Evolutionary conservation across 1,139 yeast species (phyloP).

Genomic region (Blastobotrys capitulatus): DNA sequence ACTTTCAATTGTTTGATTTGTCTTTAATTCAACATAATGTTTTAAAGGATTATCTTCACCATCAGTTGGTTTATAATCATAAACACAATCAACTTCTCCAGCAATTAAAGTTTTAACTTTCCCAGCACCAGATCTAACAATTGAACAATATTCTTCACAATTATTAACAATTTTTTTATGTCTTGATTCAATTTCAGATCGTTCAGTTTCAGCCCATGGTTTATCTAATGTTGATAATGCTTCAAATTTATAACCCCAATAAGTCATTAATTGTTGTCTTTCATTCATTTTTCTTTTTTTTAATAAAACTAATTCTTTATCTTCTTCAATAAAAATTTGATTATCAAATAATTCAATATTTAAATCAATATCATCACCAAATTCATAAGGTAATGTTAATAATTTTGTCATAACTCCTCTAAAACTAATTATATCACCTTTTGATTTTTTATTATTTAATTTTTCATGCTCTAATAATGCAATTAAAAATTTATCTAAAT

Average conservation of each 20-base stretch:
- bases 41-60: slow-evolving; percentile 43
- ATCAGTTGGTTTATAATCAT: slow-evolving; percentile 65
- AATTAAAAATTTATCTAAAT: slow-evolving; percentile 49
- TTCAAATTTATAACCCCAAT: slow-evolving; percentile 72
- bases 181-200: slow-evolving; percentile 64
- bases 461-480: slow-evolving; percentile 56
- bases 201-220: slow-evolving; percentile 67
- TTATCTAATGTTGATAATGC: slow-evolving; percentile 64
- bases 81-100: slow-evolving; percentile 88
- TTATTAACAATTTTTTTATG: slow-evolving; percentile 52
- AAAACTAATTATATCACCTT: slow-evolving; percentile 70
- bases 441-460: slow-evolving; percentile 40
- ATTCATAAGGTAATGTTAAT: slow-evolving; percentile 54
- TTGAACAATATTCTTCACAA: slow-evolving; percentile 70
- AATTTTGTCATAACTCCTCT: slow-evolving; percentile 74
- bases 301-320: slow-evolving; percentile 38
- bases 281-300: slow-evolving; percentile 24
- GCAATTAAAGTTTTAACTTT: slow-evolving; percentile 62
- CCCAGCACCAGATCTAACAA: slow-evolving; percentile 82
- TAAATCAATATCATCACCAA: slow-evolving; percentile 53
- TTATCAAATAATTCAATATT: slow-evolving; percentile 69
- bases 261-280: slow-evolving; percentile 30
- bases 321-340: slow-evolving; percentile 73
- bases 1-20: slow-evolving; percentile 50
- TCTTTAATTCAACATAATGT: slow-evolving; percentile 85